Evolutionary conservation across 805 yeast genomes (phyloP), one percentile per base, ranked within the genome.

Genomic region (Myxozyma lipomycoides): DNA sequence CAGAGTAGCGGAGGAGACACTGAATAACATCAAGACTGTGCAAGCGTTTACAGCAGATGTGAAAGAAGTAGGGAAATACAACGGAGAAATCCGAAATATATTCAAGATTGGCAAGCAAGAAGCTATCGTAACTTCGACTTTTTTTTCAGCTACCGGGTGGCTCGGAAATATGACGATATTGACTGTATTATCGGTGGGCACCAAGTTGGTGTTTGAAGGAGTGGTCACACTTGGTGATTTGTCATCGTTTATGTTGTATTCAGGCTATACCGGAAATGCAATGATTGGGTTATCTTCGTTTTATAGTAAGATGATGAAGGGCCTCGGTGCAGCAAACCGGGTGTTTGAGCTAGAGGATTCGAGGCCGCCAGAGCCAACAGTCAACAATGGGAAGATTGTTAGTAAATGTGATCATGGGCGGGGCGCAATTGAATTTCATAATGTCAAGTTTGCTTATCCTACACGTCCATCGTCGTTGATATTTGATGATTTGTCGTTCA

Each of bases 291-390:
- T 91, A 17, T 90, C 96, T 0, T 86, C 84, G 62, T 91, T 91
- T 65, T 91, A 90, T 66, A 82, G 95, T 2, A 97, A 91, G 66
- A 72, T 91, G 55, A 91, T 91, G 97, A 91, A 91, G 70, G 98
- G 97, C 46, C 85, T 90, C 4, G 98, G 98, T 43, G 97, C 98
- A 0, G 93, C 96, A 0, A 83, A 88, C 43, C 75, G 98, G 52
- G 79, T 91, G 24, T 90, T 91, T 71, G 98, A 91, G 66, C 72
- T 91, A 44, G 79, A 84, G 52, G 93, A 86, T 52, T 75, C 86
- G 67, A 79, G 44, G 21, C 47, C 61, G 4, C 28, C 50, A 4
- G 53, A 52, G 12, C 57, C 55, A 5, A 28, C 48, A 6, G 49
- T 48, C 1, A 48, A 37, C 3, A 40, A 32, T 9, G 43, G 44